Conservation (phyloP, 2,329 filamentous ascomycete genomes). For the Apiospora rasikravindrae region DNA sequence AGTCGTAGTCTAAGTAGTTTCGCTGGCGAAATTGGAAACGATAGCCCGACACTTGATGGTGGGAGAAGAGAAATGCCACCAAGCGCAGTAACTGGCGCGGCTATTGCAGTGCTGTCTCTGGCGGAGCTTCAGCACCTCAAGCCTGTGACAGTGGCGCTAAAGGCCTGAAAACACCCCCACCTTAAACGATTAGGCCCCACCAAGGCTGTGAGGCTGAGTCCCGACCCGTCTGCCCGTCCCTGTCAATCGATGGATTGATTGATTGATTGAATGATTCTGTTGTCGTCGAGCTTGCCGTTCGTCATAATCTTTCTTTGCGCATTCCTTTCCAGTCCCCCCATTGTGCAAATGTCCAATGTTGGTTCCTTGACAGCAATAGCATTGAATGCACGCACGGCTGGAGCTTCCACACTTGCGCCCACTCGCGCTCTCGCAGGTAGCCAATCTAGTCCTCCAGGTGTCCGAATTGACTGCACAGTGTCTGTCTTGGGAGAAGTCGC, state of each 20-base stretch:
- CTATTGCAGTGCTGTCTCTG: background rate
- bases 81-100: background rate
- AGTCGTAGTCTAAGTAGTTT: too few species aligned
- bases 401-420: background rate
- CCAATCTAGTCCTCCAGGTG: background rate
- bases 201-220: slow-evolving; percentile 6
- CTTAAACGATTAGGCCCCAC: background rate
- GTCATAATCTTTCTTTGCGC: slow-evolving; percentile 1
- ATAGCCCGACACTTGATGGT: background rate
- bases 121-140: background rate
- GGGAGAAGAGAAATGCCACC: background rate
- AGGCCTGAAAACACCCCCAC: background rate
- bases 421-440: background rate
- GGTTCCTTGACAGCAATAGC: background rate
- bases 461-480: slow-evolving; percentile 6
- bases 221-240: background rate
- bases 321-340: background rate
- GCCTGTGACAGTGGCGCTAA: background rate
- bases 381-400: background rate
- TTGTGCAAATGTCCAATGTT: background rate
- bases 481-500: background rate
- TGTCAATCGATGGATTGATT: background rate
- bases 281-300: background rate
- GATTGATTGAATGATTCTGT: too few species aligned
- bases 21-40: background rate